Evolutionary conservation across 768 basidiomycete species (phyloP).

Genomic region (Suillus alpinus): DNA sequence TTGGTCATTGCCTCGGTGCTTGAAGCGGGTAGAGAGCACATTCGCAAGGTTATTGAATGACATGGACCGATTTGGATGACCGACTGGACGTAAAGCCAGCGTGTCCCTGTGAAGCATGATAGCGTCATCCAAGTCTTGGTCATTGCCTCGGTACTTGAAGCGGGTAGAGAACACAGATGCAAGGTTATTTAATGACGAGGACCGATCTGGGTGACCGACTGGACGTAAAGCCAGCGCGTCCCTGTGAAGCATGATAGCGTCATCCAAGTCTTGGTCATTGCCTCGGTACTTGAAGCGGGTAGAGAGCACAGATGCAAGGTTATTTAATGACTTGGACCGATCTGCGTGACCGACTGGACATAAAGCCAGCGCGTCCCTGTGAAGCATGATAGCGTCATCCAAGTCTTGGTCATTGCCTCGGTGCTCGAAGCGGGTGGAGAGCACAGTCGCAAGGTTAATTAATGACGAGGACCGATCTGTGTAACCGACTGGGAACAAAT

Average conservation of each 20-base stretch:
- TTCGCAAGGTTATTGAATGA: neutral
- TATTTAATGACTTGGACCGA: no score
- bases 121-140: neutral
- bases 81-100: neutral
- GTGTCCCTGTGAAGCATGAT: neutral
- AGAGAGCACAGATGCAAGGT: no score
- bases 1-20: neutral
- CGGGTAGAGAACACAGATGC: fast-evolving
- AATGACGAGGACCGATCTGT: neutral
- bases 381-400: no score
- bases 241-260: neutral
- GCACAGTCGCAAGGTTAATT: no score
- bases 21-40: neutral
- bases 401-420: no score
- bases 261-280: neutral
- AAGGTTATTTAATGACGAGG: neutral
- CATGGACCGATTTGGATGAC: neutral
- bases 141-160: neutral
- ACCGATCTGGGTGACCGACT: neutral
- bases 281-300: neutral
- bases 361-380: no score
- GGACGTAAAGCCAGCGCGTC: neutral
- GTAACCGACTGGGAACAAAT: conserved; percentile 9
- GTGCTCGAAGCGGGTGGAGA: no score
- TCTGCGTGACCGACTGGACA: no score